Conservation (phyloP, 1,284 basidiomycete species). For the Papiliotrema flavescens region DNA sequence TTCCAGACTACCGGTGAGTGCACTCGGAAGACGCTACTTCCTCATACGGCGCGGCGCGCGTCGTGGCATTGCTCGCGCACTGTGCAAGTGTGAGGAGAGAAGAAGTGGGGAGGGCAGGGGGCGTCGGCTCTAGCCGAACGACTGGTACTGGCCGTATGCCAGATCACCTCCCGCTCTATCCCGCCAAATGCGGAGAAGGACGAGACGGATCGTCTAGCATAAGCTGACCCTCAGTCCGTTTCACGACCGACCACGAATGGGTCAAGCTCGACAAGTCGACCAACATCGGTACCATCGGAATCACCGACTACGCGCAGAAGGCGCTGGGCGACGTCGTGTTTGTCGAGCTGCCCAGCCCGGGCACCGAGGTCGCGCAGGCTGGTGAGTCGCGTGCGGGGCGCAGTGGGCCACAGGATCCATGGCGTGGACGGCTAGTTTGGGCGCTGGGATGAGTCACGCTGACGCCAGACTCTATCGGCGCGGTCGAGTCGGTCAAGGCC, state of each 20-base stretch:
- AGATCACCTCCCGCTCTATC: too few relatives aligned
- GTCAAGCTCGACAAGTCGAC: slow-evolving; percentile 75
- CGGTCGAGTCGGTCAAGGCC: slow-evolving; percentile 97
- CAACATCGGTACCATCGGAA: slow-evolving; percentile 76
- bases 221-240: slow-evolving; percentile 58
- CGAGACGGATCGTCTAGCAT: background rate
- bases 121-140: background rate
- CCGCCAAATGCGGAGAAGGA: background rate
- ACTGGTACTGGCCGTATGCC: too few relatives aligned
- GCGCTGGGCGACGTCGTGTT: slow-evolving; percentile 96
- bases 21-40: background rate
- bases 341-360: slow-evolving; percentile 81
- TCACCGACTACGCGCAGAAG: slow-evolving; percentile 92
- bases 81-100: background rate
- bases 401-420: too few relatives aligned
- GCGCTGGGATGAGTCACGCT: slow-evolving; percentile 63
- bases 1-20: slow-evolving; percentile 8
- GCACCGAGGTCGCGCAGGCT: slow-evolving; percentile 66
- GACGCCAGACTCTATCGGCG: slow-evolving; percentile 77
- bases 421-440: too few relatives aligned
- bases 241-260: slow-evolving; percentile 88
- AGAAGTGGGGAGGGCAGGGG: background rate
- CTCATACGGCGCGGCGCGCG: background rate
- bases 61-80: background rate
- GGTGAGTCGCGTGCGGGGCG: too few relatives aligned